Conservation (phyloP, 805 yeast genomes). For the Schizosaccharomyces japonicus region DNA sequence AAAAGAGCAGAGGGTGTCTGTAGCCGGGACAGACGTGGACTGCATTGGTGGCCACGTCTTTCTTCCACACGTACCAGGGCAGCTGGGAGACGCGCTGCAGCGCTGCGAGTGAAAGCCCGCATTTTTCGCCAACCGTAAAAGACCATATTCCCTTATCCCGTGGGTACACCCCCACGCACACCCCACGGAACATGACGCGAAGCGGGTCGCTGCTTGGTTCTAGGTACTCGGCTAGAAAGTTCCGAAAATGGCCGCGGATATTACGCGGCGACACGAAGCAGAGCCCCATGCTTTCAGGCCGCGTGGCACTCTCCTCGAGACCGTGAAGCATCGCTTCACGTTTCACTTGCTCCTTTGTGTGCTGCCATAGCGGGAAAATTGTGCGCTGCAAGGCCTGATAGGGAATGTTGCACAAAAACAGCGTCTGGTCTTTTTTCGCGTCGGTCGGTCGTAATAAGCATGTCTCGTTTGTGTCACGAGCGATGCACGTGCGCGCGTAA, state of each 20-base stretch:
- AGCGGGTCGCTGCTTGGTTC: slow-evolving; percentile 36
- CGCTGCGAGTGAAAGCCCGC: slow-evolving; percentile 69
- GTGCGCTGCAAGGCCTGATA: slow-evolving; percentile 25
- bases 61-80: slow-evolving; percentile 66
- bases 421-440: slow-evolving; percentile 63
- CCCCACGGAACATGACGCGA: slow-evolving; percentile 42
- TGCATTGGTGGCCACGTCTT: slow-evolving; percentile 39
- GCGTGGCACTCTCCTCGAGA: slow-evolving; percentile 26
- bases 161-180: slow-evolving; percentile 52
- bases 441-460: slow-evolving; percentile 33
- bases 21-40: slow-evolving; percentile 55
- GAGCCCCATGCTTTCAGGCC: slow-evolving; percentile 83
- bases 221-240: slow-evolving; percentile 53
- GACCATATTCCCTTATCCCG: slow-evolving; percentile 53
- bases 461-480: background rate
- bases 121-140: slow-evolving; percentile 80
- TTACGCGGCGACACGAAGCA: slow-evolving; percentile 53
- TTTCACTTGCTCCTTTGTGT: slow-evolving; percentile 51
- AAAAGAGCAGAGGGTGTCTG: slow-evolving; percentile 32
- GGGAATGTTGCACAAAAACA: slow-evolving; percentile 50
- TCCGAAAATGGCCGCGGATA: slow-evolving; percentile 35
- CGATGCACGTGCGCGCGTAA: slow-evolving; percentile 15
- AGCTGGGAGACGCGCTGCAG: slow-evolving; percentile 52
- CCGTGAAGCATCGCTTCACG: slow-evolving; percentile 31
- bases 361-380: slow-evolving; percentile 62